Conservation (phyloP, 768 basidiomycete species). For the Tephrocybe sp. region DNA sequence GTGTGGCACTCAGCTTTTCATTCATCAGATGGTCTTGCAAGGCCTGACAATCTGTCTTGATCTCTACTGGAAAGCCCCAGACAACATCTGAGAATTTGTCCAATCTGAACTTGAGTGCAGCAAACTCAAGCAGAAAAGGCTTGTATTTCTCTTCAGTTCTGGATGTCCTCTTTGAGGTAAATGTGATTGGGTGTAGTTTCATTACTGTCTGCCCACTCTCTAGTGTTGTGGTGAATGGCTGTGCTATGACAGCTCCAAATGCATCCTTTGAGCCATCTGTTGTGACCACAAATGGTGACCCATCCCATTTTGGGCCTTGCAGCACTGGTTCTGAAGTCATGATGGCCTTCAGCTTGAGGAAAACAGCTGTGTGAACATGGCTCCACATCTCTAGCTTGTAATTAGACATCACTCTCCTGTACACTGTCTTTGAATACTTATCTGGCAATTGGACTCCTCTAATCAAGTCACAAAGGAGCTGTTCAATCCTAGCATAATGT, state of each 20-base stretch:
- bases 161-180: constrained; percentile 31
- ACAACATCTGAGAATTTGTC: no score
- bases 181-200: constrained; percentile 26
- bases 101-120: no score
- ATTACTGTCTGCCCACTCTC: constrained; percentile 19
- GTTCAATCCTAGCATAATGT: constrained; percentile 30
- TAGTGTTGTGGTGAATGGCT: constrained; percentile 16
- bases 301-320: constrained; percentile 28
- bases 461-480: constrained; percentile 31
- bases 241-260: constrained; percentile 32
- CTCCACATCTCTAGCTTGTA: no score
- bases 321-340: constrained; percentile 33
- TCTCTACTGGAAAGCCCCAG: no score
- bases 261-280: constrained; percentile 33
- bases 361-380: no score
- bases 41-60: no score
- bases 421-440: no score
- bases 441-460: no score
- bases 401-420: no score
- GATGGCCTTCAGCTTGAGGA: constrained; percentile 23
- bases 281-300: constrained; percentile 30
- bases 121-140: constrained; percentile 30
- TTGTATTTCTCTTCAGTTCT: constrained; percentile 24
- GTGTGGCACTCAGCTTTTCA: no score
- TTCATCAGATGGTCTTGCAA: no score